Evolutionary conservation across 805 yeast genomes (phyloP).

Genomic region (Saccharomyces kudriavzevii): DNA sequence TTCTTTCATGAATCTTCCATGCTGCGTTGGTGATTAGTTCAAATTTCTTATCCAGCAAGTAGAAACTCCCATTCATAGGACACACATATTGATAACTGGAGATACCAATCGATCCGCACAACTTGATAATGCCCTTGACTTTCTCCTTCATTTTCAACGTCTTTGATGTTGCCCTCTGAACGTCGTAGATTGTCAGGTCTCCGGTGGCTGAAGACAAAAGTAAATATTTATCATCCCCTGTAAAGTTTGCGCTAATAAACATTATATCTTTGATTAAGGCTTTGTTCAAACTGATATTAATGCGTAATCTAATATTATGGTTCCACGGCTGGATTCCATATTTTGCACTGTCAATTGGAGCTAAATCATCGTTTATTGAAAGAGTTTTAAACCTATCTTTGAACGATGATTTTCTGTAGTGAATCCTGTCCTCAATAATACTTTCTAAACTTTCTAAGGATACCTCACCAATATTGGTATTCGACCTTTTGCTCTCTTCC

Average conservation of each 20-base stretch:
- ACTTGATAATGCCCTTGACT: slow-evolving; percentile 13
- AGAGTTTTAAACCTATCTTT: slow-evolving; percentile 8
- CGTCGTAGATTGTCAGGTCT: slow-evolving; percentile 4
- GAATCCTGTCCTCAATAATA: slow-evolving; percentile 22
- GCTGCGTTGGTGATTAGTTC: neutral
- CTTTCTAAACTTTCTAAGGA: slow-evolving; percentile 14
- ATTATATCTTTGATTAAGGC: neutral
- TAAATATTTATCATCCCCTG: slow-evolving; percentile 1
- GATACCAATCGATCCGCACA: slow-evolving; percentile 14
- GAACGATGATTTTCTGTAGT: slow-evolving; percentile 16
- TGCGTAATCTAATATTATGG: slow-evolving; percentile 6
- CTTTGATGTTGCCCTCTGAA: neutral
- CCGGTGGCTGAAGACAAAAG: slow-evolving; percentile 13
- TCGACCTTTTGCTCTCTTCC: neutral
- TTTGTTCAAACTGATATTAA: neutral
- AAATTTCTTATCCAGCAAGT: slow-evolving; percentile 6
- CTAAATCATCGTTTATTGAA: slow-evolving; percentile 10
- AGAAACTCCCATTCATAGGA: slow-evolving; percentile 21
- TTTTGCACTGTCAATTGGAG: slow-evolving; percentile 6
- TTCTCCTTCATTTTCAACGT: neutral
- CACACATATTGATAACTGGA: slow-evolving; percentile 13
- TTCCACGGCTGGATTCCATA: slow-evolving; percentile 16
- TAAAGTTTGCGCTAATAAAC: neutral
- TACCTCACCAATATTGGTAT: slow-evolving; percentile 2
- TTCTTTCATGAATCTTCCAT: slow-evolving; percentile 33